Evolutionary conservation across 1,139 yeast genomes (phyloP).

Genomic region (Debaryomyces fabryi): DNA sequence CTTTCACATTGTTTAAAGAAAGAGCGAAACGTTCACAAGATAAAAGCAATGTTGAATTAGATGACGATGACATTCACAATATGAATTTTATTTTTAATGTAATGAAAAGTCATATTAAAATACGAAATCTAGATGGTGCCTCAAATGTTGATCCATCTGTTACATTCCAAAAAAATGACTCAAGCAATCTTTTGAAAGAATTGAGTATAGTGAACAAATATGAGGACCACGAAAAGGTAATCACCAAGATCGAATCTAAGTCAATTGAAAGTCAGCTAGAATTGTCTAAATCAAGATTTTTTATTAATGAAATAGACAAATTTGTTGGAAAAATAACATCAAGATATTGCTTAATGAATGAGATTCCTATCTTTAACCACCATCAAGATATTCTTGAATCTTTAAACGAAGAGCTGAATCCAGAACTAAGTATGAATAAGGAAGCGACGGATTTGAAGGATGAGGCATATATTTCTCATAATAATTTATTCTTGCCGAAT

Average conservation of each 20-base stretch:
- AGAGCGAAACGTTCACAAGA: neutral
- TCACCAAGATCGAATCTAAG: slow-evolving; percentile 12
- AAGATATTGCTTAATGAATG: slow-evolving; percentile 24
- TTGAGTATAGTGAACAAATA: slow-evolving; percentile 12
- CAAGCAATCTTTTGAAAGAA: slow-evolving; percentile 11
- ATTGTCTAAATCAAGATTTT: slow-evolving; percentile 21
- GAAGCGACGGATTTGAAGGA: slow-evolving; percentile 19
- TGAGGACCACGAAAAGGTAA: slow-evolving; percentile 11
- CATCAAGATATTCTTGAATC: slow-evolving; percentile 22
- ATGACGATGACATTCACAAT: slow-evolving; percentile 34
- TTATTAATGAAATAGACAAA: slow-evolving; percentile 29
- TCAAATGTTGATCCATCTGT: slow-evolving; percentile 13
- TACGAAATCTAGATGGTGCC: slow-evolving; percentile 39
- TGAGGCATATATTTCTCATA: slow-evolving; percentile 37
- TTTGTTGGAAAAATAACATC: slow-evolving; percentile 31
- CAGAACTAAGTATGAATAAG: neutral
- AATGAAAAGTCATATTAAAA: slow-evolving; percentile 34
- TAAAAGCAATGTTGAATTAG: slow-evolving; percentile 7
- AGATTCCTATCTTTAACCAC: slow-evolving; percentile 33
- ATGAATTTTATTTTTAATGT: slow-evolving; percentile 37
- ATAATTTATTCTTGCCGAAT: slow-evolving; percentile 40
- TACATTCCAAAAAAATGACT: slow-evolving; percentile 8
- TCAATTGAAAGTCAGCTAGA: neutral
- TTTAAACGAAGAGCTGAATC: slow-evolving; percentile 9
- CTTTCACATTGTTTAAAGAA: slow-evolving; percentile 33